phyloP scores from a whole-genome alignment of 2,329 filamentous ascomycete genomes.

The Calonectria pseudoturangicola region DNA sequence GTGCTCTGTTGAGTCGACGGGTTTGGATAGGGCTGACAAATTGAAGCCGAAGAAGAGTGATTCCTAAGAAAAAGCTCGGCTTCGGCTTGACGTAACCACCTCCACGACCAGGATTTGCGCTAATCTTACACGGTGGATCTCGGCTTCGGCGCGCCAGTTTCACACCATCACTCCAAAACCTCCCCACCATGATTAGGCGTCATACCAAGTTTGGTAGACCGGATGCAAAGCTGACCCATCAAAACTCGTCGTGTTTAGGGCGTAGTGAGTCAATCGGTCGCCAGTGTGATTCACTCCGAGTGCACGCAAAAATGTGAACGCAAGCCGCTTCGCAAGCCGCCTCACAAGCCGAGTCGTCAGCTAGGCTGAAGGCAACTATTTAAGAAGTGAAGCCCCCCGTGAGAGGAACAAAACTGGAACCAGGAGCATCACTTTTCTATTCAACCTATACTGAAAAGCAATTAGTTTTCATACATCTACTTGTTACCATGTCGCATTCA shows the following conservation, averaged over 20 bases:
- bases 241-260: constrained; percentile 42
- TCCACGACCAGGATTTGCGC: not conserved
- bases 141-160: constrained; percentile 22
- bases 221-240: constrained; percentile 47
- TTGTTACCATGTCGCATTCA: constrained; percentile 46
- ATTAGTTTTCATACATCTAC: not conserved
- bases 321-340: not conserved
- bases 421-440: not conserved
- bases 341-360: not conserved
- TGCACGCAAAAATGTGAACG: not conserved
- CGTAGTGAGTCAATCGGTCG: constrained; percentile 48
- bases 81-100: constrained; percentile 12
- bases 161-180: not conserved
- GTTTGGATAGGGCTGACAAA: constrained; percentile 28
- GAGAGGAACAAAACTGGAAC: not conserved
- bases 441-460: not conserved
- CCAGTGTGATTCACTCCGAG: not conserved
- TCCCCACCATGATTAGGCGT: constrained; percentile 44
- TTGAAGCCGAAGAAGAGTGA: constrained; percentile 30
- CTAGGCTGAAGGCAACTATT: not conserved
- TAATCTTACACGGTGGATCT: constrained; percentile 15
- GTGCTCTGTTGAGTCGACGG: not conserved
- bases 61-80: constrained; percentile 8
- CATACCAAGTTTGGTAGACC: constrained; percentile 42
- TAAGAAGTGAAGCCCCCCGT: constrained; percentile 2